Conservation (phyloP, 2,329 filamentous ascomycete species). For the Fusarium algeriense region DNA sequence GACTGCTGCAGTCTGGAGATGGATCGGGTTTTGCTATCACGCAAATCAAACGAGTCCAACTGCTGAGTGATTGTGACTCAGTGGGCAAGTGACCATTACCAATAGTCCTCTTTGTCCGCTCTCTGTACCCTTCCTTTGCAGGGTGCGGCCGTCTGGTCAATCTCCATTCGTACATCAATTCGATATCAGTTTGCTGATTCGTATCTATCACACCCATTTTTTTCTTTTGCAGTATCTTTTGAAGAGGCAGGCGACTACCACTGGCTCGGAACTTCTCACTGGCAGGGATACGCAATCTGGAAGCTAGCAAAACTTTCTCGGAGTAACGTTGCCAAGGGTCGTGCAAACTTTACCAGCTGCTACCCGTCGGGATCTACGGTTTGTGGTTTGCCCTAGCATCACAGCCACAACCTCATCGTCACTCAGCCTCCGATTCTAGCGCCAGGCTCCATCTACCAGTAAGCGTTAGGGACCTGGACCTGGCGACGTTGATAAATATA, state of each 20-base stretch:
- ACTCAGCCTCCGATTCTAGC: constrained; percentile 28
- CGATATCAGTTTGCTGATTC: constrained; percentile 22
- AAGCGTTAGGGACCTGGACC: not conserved
- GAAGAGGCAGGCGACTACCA: constrained; percentile 4
- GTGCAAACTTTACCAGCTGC: constrained; percentile 22
- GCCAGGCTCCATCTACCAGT: constrained; percentile 6
- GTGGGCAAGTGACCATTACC: constrained; percentile 21
- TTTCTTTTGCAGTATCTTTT: constrained; percentile 9
- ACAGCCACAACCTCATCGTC: constrained; percentile 24
- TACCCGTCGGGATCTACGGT: constrained; percentile 14
- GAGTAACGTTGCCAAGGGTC: constrained; percentile 42
- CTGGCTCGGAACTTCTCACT: constrained; percentile 27
- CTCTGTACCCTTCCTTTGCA: constrained; percentile 22
- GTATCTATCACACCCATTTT: constrained; percentile 36
- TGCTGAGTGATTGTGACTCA: constrained; percentile 36
- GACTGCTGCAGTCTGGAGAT: constrained; percentile 18
- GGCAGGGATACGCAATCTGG: constrained; percentile 16
- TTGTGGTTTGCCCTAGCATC: constrained; percentile 32
- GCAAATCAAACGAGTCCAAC: constrained; percentile 13
- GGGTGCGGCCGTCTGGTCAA: constrained; percentile 16
- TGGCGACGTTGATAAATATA: constrained; percentile 30
- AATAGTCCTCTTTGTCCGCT: constrained; percentile 15
- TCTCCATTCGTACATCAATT: constrained; percentile 9
- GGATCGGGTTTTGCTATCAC: not conserved
- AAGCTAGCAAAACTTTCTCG: constrained; percentile 9